Evolutionary conservation across 2,329 filamentous ascomycete species (phyloP), one percentile per base, ranked within the genome.

Genomic region (Coniochaeta ligniaria): DNA sequence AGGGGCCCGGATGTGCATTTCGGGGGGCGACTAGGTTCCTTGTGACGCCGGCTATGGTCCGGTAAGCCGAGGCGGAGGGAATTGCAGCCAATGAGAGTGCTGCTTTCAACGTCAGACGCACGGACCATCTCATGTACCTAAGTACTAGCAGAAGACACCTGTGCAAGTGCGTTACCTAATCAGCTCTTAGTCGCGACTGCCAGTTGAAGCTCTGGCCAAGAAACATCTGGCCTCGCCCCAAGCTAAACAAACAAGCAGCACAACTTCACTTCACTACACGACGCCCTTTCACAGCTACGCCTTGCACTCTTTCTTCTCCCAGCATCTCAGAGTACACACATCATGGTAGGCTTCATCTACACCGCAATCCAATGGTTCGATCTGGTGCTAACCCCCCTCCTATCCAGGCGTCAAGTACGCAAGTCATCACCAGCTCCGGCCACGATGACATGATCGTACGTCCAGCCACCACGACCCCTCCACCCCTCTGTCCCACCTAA

Each of bases 401-500:
- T 11, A 31, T 61, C 17, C 64, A 79, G 76, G 73, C 77, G 66
- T 64, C 67, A 57, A 65, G 67, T 62, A 66, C 89, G 62, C 90
- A 93, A 80, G 86, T 91, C 70, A 92, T 93, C 76, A 85, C 89
- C 66, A 92, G 91, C 76, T 90, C 89, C 64, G 89, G 90, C 72
- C 95, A 99, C 81, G 94, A 98, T 89, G 94, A 97, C 75, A 98
- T 98, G 94, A 97, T 99, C 84, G 94, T 98, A 92, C 72, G 91
- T 86, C 67, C 36, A 5, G 47, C 54, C 24, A 22, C 41, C 26
- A 7, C 45, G 9, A 8, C 26, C 20, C 14, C 20, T 61, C 58
- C 35, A 57, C 59, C 62, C 28, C 35, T 60, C 56, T 22, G 60
- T 62, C 52, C 17, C 24, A 57, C 9, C 56, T 58, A 24, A 38